Conservation (phyloP, 805 yeast genomes). For the Kazachstania psychrophila region DNA sequence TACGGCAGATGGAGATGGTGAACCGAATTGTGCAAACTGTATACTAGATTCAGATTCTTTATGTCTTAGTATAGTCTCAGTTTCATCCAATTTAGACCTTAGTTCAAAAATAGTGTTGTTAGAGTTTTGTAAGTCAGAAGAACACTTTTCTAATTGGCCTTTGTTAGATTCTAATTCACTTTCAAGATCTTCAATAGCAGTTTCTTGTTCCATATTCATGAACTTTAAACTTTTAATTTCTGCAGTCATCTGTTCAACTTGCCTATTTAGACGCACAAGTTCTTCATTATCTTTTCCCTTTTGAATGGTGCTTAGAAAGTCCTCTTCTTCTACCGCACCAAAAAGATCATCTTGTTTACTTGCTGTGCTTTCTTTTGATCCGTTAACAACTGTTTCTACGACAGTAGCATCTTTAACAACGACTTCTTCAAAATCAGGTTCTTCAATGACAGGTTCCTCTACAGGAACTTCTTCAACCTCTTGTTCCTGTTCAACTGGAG, state of each 20-base stretch:
- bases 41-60: conserved; percentile 2
- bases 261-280: conserved; percentile 32
- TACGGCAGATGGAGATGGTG: conserved; percentile 5
- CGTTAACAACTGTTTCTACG: conserved; percentile 4
- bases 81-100: conserved; percentile 14
- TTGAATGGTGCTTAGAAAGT: conserved; percentile 24
- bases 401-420: neutral
- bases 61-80: conserved; percentile 4
- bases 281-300: conserved; percentile 30
- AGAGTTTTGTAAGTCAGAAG: neutral
- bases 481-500: conserved; percentile 2
- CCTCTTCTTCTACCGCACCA: conserved; percentile 15
- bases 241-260: conserved; percentile 31
- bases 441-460: conserved; percentile 3
- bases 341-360: conserved; percentile 3
- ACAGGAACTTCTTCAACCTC: conserved; percentile 3
- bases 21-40: conserved; percentile 12
- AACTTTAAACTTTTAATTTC: conserved; percentile 29
- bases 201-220: conserved; percentile 28
- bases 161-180: conserved; percentile 25
- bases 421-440: conserved; percentile 6
- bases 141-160: neutral
- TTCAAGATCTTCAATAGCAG: conserved; percentile 30
- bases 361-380: conserved; percentile 3
- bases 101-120: conserved; percentile 12